These are phyloP conservation scores for Psophocarpus tetragonolobus DNA, from an alignment of 306 rosid genomes.

Conservation along the genomic window DNA sequence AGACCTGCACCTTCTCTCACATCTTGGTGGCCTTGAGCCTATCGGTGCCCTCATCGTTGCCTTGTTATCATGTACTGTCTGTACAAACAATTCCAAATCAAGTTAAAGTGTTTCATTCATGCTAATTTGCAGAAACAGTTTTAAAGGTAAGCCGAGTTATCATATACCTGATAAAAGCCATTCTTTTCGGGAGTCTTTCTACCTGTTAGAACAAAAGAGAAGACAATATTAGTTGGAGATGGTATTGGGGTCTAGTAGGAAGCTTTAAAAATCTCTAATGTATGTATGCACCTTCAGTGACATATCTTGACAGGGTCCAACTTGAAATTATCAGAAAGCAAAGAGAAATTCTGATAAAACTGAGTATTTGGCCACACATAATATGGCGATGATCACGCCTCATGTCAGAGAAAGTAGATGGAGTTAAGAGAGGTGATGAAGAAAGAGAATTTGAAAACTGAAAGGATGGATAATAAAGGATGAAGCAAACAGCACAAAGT, in stretches of 20 bases:
- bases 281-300: constrained; percentile 64
- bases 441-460: constrained; percentile 17
- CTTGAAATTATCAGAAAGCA: constrained; percentile 58
- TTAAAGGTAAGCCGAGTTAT: background rate
- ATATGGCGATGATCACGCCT: constrained; percentile 33
- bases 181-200: constrained; percentile 44
- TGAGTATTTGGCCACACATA: constrained; percentile 36
- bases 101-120: background rate
- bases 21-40: constrained; percentile 92
- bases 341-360: constrained; percentile 40
- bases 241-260: background rate
- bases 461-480: constrained; percentile 22
- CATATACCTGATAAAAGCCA: constrained; percentile 52
- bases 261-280: constrained; percentile 10
- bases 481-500: constrained; percentile 29
- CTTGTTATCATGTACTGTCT: constrained; percentile 55
- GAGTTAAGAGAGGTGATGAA: constrained; percentile 20
- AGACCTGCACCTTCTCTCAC: constrained; percentile 77
- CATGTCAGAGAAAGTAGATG: constrained; percentile 40
- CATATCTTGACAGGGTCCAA: constrained; percentile 57
- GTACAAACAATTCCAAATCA: background rate
- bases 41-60: constrained; percentile 56
- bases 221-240: constrained; percentile 11
- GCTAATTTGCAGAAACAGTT: background rate
- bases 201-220: constrained; percentile 46